Conservation (phyloP, 1,284 basidiomycete genomes). For the Pseudozyma hubeiensis region DNA sequence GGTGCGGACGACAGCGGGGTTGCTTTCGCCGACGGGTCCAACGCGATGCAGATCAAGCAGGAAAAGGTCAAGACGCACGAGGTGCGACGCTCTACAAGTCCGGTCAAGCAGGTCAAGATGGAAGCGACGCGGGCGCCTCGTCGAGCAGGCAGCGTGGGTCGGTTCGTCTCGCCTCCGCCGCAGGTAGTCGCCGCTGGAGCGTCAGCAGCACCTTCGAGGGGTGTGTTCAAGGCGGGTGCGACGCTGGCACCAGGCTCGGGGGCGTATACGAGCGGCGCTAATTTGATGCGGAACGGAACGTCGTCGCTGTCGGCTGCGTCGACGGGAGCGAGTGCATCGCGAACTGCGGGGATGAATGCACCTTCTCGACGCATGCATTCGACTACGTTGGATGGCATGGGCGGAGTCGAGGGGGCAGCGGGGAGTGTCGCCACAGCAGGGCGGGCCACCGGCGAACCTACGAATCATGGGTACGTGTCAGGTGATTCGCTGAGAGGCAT, state of each 20-base stretch:
- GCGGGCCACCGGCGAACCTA: constrained; percentile 13
- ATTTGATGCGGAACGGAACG: constrained; percentile 25
- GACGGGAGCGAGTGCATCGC: constrained; percentile 1
- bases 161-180: constrained; percentile 45
- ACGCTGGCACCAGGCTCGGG: neutral
- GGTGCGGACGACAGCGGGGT: constrained; percentile 46
- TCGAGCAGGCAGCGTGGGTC: constrained; percentile 43
- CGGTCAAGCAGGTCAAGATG: constrained; percentile 44
- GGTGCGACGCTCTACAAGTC: constrained; percentile 37
- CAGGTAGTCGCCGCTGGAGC: neutral
- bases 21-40: constrained; percentile 6
- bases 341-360: constrained; percentile 1
- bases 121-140: constrained; percentile 20
- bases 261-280: constrained; percentile 8
- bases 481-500: constrained; percentile 5
- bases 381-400: constrained; percentile 13
- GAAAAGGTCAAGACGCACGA: constrained; percentile 26
- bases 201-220: neutral
- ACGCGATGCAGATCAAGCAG: constrained; percentile 14
- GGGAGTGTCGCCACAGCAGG: constrained; percentile 2
- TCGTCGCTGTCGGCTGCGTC: constrained; percentile 25
- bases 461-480: constrained; percentile 19
- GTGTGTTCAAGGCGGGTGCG: neutral
- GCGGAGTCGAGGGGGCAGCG: constrained; percentile 7
- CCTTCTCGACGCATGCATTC: constrained; percentile 9